Evolutionary conservation across 148 eudicot species (phyloP).

Genomic region (Euryodendron excelsum): DNA sequence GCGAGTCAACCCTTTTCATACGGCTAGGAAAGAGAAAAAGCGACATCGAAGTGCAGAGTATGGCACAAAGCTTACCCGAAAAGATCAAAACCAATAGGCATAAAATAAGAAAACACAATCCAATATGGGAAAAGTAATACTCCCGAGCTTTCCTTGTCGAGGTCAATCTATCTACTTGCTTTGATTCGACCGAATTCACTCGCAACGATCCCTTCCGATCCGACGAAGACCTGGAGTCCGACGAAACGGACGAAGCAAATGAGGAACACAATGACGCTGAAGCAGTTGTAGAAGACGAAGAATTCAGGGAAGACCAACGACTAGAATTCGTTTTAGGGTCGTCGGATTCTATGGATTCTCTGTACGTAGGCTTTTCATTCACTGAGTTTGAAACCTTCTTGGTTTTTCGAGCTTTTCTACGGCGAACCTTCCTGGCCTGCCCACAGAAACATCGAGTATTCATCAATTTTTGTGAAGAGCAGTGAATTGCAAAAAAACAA

Average conservation of each 20-base stretch:
- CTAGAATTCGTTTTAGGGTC: neutral
- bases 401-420: conserved; percentile 7
- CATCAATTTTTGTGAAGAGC: neutral
- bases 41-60: no score
- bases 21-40: no score
- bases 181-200: neutral
- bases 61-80: no score
- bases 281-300: no score
- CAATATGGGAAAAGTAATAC: no score
- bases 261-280: neutral
- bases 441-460: neutral
- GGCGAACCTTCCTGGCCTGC: conserved; percentile 19
- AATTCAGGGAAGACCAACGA: neutral
- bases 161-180: neutral
- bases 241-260: neutral
- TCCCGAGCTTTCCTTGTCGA: no score
- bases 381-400: conserved; percentile 1
- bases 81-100: no score
- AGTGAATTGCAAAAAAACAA: neutral
- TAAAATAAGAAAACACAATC: no score
- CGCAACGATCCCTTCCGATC: neutral
- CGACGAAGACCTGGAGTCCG: neutral
- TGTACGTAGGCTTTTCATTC: neutral
- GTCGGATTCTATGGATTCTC: neutral
- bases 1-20: no score